phyloP scores from a whole-genome alignment of 2,329 filamentous ascomycete species.

The Davidsoniella neocaledoniae region DNA sequence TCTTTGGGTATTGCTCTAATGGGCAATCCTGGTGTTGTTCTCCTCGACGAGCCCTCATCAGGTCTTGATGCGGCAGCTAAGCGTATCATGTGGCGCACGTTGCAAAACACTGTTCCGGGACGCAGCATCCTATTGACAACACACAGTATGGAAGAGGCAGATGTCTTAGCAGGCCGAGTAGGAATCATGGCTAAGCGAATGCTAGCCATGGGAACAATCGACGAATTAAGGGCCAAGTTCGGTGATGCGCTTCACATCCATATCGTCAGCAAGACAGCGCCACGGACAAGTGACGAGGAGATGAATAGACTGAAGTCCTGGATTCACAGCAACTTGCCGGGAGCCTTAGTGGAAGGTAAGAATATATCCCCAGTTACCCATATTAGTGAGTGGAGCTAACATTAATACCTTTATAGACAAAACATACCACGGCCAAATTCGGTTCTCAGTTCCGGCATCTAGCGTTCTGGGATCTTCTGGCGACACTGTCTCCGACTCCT shows the following conservation, averaged over 20 bases:
- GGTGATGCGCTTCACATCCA: slow-evolving; percentile 71
- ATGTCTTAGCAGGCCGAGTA: slow-evolving; percentile 66
- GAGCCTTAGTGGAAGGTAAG: slow-evolving; percentile 43
- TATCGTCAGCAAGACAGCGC: slow-evolving; percentile 57
- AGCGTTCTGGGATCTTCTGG: slow-evolving; percentile 17
- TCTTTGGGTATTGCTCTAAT: slow-evolving; percentile 80
- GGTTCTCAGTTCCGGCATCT: slow-evolving; percentile 56
- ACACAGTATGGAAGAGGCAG: slow-evolving; percentile 90
- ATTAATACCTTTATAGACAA: slow-evolving; percentile 26
- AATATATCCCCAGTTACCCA: not conserved
- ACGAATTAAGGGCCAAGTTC: slow-evolving; percentile 54
- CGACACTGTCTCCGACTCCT: not conserved
- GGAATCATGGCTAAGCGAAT: slow-evolving; percentile 77
- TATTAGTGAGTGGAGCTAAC: not conserved
- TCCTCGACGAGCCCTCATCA: slow-evolving; percentile 77
- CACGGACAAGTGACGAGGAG: slow-evolving; percentile 51
- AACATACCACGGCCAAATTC: slow-evolving; percentile 69
- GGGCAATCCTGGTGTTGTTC: slow-evolving; percentile 73
- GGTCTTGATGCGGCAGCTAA: slow-evolving; percentile 86
- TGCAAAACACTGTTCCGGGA: slow-evolving; percentile 55
- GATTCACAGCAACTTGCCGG: slow-evolving; percentile 43
- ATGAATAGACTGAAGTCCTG: slow-evolving; percentile 50
- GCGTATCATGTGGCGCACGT: slow-evolving; percentile 80
- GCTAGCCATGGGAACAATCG: slow-evolving; percentile 66
- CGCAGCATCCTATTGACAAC: slow-evolving; percentile 79